Conservation (phyloP, 192 early-diverging fungal species). For the Endogone sp. region DNA sequence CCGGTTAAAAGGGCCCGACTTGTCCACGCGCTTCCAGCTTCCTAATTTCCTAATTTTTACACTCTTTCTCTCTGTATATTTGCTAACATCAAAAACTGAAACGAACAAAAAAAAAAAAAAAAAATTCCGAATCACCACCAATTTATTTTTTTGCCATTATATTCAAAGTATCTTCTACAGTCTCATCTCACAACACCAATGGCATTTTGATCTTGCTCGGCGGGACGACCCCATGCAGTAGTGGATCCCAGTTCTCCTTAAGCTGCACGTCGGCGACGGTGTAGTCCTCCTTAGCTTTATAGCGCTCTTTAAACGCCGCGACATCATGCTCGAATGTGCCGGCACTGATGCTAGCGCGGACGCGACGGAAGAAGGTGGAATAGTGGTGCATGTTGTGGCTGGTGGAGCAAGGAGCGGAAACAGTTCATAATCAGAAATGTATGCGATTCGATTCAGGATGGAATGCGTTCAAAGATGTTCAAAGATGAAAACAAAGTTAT, state of each 20-base stretch:
- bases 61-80: no score
- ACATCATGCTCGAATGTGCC: constrained; percentile 22
- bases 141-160: no score
- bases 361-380: constrained; percentile 25
- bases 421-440: neutral
- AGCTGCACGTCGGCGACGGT: neutral
- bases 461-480: no score
- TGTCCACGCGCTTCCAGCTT: no score
- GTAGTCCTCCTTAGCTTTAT: constrained; percentile 12
- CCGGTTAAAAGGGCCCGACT: no score
- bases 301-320: constrained; percentile 9
- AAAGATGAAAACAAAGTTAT: no score
- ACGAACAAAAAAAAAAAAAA: no score
- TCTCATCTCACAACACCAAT: neutral
- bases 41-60: no score
- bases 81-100: no score
- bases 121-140: no score
- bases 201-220: neutral
- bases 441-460: no score
- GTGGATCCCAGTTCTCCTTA: neutral
- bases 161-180: neutral
- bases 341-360: constrained; percentile 23
- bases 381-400: constrained; percentile 38
- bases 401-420: neutral
- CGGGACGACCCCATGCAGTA: neutral